Base-by-base conservation (phyloP, 108 stramenopile genomes). In the Stephanodiscus triporus region DNA sequence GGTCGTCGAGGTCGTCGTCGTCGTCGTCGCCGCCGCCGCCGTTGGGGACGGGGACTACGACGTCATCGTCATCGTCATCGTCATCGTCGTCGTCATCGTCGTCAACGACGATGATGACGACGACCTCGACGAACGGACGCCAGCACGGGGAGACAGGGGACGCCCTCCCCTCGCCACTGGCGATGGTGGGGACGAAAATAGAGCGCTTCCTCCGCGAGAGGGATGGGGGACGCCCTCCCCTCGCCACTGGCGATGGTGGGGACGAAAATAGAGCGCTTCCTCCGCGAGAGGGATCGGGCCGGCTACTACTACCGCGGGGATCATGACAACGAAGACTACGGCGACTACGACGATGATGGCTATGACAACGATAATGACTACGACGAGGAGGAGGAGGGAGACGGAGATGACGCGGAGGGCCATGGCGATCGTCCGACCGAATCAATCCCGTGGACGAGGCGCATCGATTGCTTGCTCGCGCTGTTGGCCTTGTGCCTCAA, bases 401-500 rank as follows among this genome's bases (percentile, higher is more conserved):
- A n/a, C n/a, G n/a, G n/a, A n/a, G n/a, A n/a, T n/a, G n/a, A 36
- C 4, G 36, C 6, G 6, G 36, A 36, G 36, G 36, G 11, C 43
- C 14, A 16, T 4, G 43, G 43, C 43, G 16, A 45, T 45, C 43
- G 14, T 4, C 40, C 40, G 16, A 2, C 43, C 16, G 16, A 13
- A 16, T 45, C 43, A 16, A 11, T 45, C 43, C 43, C 60, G 22
- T 61, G 60, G 60, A 61, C 34, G 17, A 26, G 37, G 30, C 60
- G 37, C 37, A 4, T 61, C 20, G 36, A 61, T 43, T 61, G 60
- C 36, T 19, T 61, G 9, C 22, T 61, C 4, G 60, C 60, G 0
- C 37, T 61, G 19, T 61, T 38, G 60, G 20, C 37, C 8, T 19
- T 40, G 19, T 61, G 60, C 22, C 20, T 43, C 8, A 23, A 40